A percentile compares a stretch with the other conserved stretches of the same genome.
Conservation (phyloP, 441 rosid genomes). For the Eruca vesicaria region DNA sequence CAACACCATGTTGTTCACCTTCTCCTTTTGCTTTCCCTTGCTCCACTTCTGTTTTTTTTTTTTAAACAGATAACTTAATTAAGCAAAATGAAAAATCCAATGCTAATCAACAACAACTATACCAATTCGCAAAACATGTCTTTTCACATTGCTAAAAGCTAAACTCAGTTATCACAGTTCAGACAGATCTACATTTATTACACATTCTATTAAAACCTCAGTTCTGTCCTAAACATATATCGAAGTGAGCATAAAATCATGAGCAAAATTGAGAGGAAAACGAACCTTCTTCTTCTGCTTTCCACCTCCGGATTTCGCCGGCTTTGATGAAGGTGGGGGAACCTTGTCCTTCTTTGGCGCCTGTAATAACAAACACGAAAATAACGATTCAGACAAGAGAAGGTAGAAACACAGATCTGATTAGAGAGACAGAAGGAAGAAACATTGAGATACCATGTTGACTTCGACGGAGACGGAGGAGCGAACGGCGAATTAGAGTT, state of each 20-base stretch:
- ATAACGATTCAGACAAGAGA: not conserved
- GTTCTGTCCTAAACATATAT: not conserved
- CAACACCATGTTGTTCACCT: slow-evolving; percentile 68
- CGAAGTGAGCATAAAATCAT: not conserved
- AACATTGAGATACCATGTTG: not conserved
- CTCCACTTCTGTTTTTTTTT: slow-evolving; percentile 75
- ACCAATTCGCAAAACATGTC: not conserved
- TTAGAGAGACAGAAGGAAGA: not conserved
- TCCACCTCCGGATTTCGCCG: slow-evolving; percentile 56
- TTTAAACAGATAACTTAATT: no score
- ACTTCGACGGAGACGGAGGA: slow-evolving; percentile 12
- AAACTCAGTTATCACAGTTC: not conserved
- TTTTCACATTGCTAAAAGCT: not conserved
- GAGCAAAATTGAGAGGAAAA: not conserved
- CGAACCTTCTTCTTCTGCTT: slow-evolving; percentile 59
- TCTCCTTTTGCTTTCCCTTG: slow-evolving; percentile 71
- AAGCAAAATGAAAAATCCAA: no score
- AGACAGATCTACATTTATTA: not conserved
- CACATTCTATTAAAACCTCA: not conserved
- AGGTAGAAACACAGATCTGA: not conserved
- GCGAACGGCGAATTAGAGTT: not conserved
- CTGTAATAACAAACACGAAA: slow-evolving; percentile 16
- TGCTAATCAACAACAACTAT: no score
- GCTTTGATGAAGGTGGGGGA: slow-evolving; percentile 55
- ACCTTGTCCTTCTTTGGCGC: slow-evolving; percentile 59